Evolutionary conservation across 108 stramenopile genomes (phyloP).

Genomic region (Skeletonema grethae): DNA sequence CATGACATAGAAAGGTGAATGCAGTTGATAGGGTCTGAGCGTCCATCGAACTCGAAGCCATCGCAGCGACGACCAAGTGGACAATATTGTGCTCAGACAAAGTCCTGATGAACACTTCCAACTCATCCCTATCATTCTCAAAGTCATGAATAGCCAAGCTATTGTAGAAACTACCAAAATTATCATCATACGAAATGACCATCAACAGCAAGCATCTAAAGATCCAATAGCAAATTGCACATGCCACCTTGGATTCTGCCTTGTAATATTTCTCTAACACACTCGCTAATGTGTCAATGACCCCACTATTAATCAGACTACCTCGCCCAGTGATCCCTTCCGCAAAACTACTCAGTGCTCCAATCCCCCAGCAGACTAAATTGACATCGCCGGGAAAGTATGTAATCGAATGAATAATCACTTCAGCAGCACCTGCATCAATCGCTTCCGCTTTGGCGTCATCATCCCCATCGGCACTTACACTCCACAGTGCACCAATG

Average conservation of each 20-base stretch:
- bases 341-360: slow-evolving; percentile 14
- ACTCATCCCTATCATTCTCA: background rate
- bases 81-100: background rate
- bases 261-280: background rate
- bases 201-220: slow-evolving; percentile 17
- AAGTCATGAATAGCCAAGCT: background rate
- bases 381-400: background rate
- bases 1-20: background rate
- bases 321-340: slow-evolving; percentile 14
- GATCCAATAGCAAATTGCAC: slow-evolving; percentile 15
- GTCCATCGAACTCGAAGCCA: background rate
- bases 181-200: slow-evolving; percentile 7
- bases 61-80: background rate
- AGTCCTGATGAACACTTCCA: background rate
- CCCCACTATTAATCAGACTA: slow-evolving; percentile 6
- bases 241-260: background rate
- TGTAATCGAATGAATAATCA: slow-evolving; percentile 6
- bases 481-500: slow-evolving; percentile 20
- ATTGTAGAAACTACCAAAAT: background rate
- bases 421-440: slow-evolving; percentile 8
- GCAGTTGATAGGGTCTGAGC: background rate
- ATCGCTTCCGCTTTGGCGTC: slow-evolving; percentile 20
- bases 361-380: slow-evolving; percentile 21
- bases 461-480: slow-evolving; percentile 14
- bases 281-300: background rate